Evolutionary conservation across 1,284 basidiomycete species (phyloP).

Genomic region (Tremellales sp.): DNA sequence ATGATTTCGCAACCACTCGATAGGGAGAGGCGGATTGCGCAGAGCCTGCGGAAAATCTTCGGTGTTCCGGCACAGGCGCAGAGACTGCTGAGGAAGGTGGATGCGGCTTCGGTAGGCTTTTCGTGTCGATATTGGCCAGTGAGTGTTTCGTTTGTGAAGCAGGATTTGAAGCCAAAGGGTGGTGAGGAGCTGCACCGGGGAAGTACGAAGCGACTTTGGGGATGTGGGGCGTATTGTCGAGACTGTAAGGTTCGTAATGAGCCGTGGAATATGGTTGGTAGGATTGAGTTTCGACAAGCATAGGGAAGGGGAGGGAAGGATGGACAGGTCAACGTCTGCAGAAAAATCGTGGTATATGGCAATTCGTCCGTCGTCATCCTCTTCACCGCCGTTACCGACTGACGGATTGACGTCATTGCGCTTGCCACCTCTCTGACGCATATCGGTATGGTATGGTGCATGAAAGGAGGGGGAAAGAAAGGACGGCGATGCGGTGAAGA

Average conservation of each 20-base stretch:
- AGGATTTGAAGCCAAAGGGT: background rate
- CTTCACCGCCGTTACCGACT: background rate
- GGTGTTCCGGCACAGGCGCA: background rate
- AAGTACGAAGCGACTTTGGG: too few relatives aligned
- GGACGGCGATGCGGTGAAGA: background rate
- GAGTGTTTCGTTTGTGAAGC: background rate
- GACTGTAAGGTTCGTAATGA: too few relatives aligned
- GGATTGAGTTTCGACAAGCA: background rate
- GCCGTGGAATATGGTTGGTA: background rate
- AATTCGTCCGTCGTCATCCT: too few relatives aligned
- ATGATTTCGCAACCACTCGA: constrained; percentile 21
- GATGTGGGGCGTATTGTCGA: too few relatives aligned
- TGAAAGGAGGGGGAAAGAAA: background rate
- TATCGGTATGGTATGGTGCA: background rate
- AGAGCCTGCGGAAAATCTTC: background rate
- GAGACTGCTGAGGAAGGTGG: background rate
- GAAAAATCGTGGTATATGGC: too few relatives aligned
- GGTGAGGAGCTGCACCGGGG: too few relatives aligned
- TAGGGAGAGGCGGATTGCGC: background rate
- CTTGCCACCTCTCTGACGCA: background rate
- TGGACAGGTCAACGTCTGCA: too few relatives aligned
- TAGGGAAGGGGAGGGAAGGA: too few relatives aligned
- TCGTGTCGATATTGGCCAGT: background rate
- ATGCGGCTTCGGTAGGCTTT: background rate
- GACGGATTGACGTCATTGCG: background rate